Base-by-base conservation (phyloP, 108 stramenopile genomes). In the Aurantiochytrium sp. region DNA sequence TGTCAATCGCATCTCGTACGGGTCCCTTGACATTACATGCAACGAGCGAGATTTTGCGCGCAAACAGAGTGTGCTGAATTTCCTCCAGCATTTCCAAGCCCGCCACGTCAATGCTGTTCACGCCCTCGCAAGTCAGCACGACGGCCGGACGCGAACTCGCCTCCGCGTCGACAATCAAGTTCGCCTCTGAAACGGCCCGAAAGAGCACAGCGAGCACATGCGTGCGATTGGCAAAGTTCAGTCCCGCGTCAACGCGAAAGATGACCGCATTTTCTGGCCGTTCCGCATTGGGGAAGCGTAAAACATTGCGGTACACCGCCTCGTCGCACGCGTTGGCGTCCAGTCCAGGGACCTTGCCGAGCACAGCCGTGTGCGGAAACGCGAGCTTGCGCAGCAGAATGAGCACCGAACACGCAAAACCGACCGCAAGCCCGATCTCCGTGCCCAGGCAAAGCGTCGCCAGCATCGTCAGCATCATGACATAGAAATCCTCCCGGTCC, bases 151-250 rank as follows among this genome's bases (percentile, higher is more conserved):
- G 76, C 6, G 19, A 28, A 6, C 51, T 45, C 51, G 76, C 51
- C 19, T 28, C 1, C 51, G 23, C 28, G 28, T 83, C 76, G n/a
- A 6, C 23, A 6, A 1, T 42, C 18, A 53, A 55, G 10, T 12
- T 4, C 10, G 76, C 51, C n/a, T 83, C 51, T 3, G 25, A 28
- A 23, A 83, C 51, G 0, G 76, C 76, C 43, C 76, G 45, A 18
- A 83, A 83, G 42, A 95, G 59, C 60, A 89, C 92, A 5, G 92
- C 91, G 60, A 92, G 89, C 14, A 95, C 88, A 60, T 90, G 91
- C 29, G 91, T 87, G 5, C 91, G 89, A 76, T 95, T 95, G 53
- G 95, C 95, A 90, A 95, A 95, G 92, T 94, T 94, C 35, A 95
- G 88, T 21, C 91, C 89, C n/a, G 93, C 94, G 72, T 95, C 94